Evolutionary conservation across 192 early-diverging fungal species (phyloP), one percentile per base, ranked within the genome.

Genomic region (Linnemannia exigua): DNA sequence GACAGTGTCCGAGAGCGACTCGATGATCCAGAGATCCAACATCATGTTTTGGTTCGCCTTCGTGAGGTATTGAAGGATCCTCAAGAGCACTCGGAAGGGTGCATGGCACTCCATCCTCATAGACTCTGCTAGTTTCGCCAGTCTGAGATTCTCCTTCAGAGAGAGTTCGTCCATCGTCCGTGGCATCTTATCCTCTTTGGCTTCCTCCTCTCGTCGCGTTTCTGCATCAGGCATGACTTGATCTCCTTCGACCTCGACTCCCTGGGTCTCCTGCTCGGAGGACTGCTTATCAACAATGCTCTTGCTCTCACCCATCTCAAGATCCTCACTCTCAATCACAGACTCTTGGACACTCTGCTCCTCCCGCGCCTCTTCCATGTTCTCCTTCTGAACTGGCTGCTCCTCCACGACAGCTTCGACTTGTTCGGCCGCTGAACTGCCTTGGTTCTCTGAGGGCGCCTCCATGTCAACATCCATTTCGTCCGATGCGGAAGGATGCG

Each of bases 1-100:
- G 0, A 79, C 66, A 11, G 83, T 85, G 16, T 73, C 83, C 3
- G 83, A 85, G 1, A 85, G 35, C 3, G 83, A 77, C 31, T 85
- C 83, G n/a, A 78, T 75, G 77, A 85, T 85, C 83, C 83, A 85
- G 0, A 72, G 15, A n/a, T 85, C 83, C 37, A 85, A 36, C 5
- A 78, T 78, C 2, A 68, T 77, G 46, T 48, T 52, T n/a, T 79
- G 83, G 58, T 85, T 85, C 44, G 68, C 50, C 28, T 61, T 47
- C 8, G 83, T 85, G 41, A 85, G 63, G 67, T 76, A 73, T 47
- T 85, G 77, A 20, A 85, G 77, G 28, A 85, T 72, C 5, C 79
- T 66, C 72, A 85, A 66, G 19, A 85, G 47, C 3, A 85, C 83
- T 16, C 69, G 52, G 35, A 85, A 85, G 6, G 83, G 83, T 2